Evolutionary conservation across 805 yeast species (phyloP), one percentile per base, ranked within the genome.

Genomic region (Kregervanrija fluxuum): DNA sequence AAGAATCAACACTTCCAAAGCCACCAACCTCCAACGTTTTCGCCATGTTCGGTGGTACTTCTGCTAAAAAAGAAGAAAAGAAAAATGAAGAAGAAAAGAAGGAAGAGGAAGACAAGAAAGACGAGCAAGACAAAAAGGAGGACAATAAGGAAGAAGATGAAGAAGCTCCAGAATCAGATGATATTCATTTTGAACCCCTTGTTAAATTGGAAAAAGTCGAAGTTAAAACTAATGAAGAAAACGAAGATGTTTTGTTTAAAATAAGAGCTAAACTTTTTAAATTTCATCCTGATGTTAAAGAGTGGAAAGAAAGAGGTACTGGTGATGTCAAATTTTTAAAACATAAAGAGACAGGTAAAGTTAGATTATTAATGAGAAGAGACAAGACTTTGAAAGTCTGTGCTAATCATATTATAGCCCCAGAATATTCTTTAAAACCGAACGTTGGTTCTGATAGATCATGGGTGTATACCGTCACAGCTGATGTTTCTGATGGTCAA

Each of bases 231-330:
- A 85, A 86, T 66, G 96, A 88, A 68, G 96, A 88, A 68, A 77
- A 86, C 52, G 96, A 88, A 70, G 91, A 85, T 47, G 85, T 79
- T 17, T 59, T 82, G 50, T 82, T 69, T 70, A 93, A 93, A 70
- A 87, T 86, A 55, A 79, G 99, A 64, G 97, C 99, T 54, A 93
- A 93, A 70, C 75, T 93, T 62, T 93, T 91, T 75, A 85, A 88
- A 69, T 91, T 85, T 73, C 71, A 69, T 53, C 75, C 80, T 37
- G 95, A 88, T 48, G 59, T 81, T 43, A 83, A 82, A 61, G 98
- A 93, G 70, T 93, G 99, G 99, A 93, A 93, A 69, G 99, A 93
- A 76, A 86, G 99, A 74, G 99, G 99, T 59, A 88, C 96, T 33
- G 99, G 99, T 61, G 99, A 93, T 62, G 96, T 89, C 58, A 88